Conservation (phyloP, 768 basidiomycete species). For the Hygrocybe punicea region DNA sequence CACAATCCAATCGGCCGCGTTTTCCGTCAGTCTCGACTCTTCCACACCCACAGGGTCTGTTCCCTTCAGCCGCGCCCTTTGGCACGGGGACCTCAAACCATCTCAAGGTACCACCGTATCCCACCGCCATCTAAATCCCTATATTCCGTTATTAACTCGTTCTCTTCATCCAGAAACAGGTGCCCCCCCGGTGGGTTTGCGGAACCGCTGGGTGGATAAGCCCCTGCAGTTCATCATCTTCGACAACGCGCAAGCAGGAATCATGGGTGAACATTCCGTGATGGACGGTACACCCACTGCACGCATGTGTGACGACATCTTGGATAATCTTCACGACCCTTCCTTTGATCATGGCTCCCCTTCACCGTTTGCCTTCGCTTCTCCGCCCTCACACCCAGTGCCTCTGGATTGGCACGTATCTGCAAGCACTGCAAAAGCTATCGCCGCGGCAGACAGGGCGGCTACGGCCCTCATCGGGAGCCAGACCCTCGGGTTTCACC, state of each 20-base stretch:
- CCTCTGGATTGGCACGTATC: conserved; percentile 66
- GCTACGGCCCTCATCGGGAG: conserved; percentile 56
- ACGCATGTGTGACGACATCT: conserved; percentile 66
- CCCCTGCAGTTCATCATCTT: conserved; percentile 83
- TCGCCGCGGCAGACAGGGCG: conserved; percentile 52
- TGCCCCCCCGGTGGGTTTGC: conserved; percentile 52
- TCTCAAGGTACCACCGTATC: conserved; percentile 18
- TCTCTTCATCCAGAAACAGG: conserved; percentile 15
- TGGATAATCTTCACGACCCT: conserved; percentile 55
- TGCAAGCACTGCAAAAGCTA: conserved; percentile 45
- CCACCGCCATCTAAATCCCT: neutral
- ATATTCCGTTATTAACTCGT: neutral
- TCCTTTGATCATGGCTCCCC: conserved; percentile 60
- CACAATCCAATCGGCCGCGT: conserved; percentile 80
- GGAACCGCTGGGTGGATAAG: conserved; percentile 87
- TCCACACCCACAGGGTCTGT: conserved; percentile 48
- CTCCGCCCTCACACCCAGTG: conserved; percentile 33
- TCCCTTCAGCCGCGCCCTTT: conserved; percentile 66
- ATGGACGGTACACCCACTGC: conserved; percentile 88
- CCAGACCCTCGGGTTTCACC: conserved; percentile 60
- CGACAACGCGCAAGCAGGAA: conserved; percentile 74
- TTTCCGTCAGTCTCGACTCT: conserved; percentile 77
- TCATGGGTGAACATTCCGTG: conserved; percentile 91
- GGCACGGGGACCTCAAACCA: conserved; percentile 63
- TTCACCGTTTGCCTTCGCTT: conserved; percentile 24